phyloP scores from a whole-genome alignment of 208 protist species.

The Leishmania lainsoni region DNA sequence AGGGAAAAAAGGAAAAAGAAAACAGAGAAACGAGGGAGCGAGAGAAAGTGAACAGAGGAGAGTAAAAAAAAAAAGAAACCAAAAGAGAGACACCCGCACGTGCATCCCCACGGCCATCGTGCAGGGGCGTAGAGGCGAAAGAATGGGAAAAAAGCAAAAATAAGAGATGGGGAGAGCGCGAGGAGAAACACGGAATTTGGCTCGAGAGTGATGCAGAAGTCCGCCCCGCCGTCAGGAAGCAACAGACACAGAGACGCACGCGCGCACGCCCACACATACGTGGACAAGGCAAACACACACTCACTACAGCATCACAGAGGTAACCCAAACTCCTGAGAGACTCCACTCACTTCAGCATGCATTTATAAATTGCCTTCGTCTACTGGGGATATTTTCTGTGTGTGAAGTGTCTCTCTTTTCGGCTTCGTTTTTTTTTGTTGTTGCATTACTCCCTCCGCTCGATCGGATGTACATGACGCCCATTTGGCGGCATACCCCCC shows the following conservation, averaged over 20 bases:
- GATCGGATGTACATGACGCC: background rate
- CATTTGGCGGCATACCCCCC: background rate
- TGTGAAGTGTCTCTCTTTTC: background rate
- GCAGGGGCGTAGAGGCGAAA: background rate
- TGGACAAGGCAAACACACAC: background rate
- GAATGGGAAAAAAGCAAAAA: no score
- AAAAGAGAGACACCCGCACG: background rate
- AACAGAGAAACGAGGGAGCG: background rate
- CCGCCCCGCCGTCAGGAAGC: background rate
- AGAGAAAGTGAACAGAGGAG: background rate
- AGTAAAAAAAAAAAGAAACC: background rate
- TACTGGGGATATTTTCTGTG: no score
- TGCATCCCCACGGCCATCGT: background rate
- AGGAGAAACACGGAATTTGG: background rate
- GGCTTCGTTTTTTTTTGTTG: background rate
- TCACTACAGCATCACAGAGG: slow-evolving; percentile 1
- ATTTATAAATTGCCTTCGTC: background rate
- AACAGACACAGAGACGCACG: background rate
- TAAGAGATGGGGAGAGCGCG: background rate
- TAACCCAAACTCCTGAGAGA: background rate
- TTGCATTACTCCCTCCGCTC: background rate
- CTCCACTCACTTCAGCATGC: background rate
- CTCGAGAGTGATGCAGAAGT: background rate
- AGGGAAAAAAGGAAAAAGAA: background rate
- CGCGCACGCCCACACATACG: background rate